phyloP scores from a whole-genome alignment of 371 early-diverging fungal species.

The Mucor indicus region DNA sequence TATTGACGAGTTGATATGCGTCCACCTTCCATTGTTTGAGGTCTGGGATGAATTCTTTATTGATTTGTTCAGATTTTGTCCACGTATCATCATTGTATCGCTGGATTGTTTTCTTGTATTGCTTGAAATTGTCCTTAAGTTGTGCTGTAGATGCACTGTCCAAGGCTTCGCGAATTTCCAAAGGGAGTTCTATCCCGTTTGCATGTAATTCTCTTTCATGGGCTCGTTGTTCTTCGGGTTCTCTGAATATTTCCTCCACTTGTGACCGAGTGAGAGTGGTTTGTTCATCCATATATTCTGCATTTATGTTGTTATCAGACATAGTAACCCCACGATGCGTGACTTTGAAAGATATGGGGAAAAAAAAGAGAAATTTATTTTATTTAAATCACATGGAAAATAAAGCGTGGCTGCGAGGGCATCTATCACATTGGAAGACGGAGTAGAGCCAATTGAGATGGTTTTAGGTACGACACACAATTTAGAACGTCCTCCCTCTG shows the following conservation, averaged over 20 bases:
- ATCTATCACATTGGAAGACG: slow-evolving; percentile 4
- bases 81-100: background rate
- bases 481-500: too few species aligned
- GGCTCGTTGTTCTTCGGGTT: background rate
- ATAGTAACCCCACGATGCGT: slow-evolving; percentile 1
- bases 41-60: slow-evolving; percentile 3
- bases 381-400: slow-evolving; percentile 1
- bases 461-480: too few species aligned
- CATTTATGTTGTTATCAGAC: slow-evolving; percentile 3
- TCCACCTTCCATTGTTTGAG: slow-evolving; percentile 2
- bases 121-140: background rate
- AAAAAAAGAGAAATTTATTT: background rate
- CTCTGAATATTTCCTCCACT: slow-evolving; percentile 1
- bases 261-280: slow-evolving; percentile 2
- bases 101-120: background rate
- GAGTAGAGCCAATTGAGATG: too few species aligned
- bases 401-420: slow-evolving; percentile 3
- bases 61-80: slow-evolving; percentile 1
- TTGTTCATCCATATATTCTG: slow-evolving; percentile 5
- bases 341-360: slow-evolving; percentile 3
- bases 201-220: background rate
- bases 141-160: background rate
- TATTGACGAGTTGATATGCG: background rate
- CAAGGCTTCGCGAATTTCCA: background rate
- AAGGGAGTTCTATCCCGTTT: background rate